Conservation (phyloP, 1,284 basidiomycete genomes). For the Vanrija sp. region DNA sequence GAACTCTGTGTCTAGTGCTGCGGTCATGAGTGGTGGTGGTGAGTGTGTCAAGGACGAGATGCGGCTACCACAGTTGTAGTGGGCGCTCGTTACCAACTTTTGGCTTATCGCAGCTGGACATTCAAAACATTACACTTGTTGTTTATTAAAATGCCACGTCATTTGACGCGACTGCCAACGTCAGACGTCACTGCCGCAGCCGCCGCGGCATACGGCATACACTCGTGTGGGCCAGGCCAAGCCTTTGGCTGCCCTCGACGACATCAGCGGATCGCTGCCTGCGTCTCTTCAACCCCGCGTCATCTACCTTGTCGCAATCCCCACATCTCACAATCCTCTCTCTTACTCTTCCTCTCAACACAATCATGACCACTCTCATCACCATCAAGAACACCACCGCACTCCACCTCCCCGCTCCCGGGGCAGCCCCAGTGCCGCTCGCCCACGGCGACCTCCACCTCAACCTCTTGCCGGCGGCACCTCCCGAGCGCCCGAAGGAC, state of each 20-base stretch:
- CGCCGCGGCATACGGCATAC: too few relatives aligned
- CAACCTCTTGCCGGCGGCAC: constrained; percentile 39
- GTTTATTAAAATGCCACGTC: not conserved
- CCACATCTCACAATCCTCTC: not conserved
- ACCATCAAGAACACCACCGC: constrained; percentile 36
- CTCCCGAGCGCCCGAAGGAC: constrained; percentile 31
- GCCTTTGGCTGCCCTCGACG: too few relatives aligned
- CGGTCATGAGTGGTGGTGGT: not conserved
- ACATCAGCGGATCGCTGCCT: too few relatives aligned
- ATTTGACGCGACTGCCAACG: not conserved
- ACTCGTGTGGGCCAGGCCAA: too few relatives aligned
- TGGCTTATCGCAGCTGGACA: too few relatives aligned
- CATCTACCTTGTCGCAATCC: not conserved
- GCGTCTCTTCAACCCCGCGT: not conserved
- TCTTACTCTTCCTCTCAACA: not conserved
- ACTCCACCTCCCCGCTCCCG: constrained; percentile 40
- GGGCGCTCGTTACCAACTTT: too few relatives aligned
- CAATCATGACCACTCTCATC: constrained; percentile 40
- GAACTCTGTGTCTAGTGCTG: not conserved
- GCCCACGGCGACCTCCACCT: constrained; percentile 40
- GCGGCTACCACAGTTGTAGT: too few relatives aligned
- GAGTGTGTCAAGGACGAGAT: not conserved
- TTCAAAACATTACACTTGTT: too few relatives aligned
- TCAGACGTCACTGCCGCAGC: not conserved
- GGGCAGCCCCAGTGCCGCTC: constrained; percentile 32